Evolutionary conservation across 768 basidiomycete genomes (phyloP).

Genomic region (Panellus pusillus): DNA sequence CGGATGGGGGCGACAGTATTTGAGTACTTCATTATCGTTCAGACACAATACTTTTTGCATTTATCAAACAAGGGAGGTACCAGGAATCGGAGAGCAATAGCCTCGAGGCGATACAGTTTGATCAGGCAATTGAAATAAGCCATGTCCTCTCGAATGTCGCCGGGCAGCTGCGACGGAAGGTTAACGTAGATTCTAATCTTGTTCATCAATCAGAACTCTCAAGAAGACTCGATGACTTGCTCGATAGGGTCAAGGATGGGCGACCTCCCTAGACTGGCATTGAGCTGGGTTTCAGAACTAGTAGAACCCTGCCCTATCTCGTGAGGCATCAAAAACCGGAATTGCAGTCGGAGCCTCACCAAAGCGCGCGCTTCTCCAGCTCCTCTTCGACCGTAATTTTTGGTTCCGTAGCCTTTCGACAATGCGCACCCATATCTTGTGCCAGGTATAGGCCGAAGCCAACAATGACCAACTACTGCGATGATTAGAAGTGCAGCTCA

Average conservation of each 20-base stretch:
- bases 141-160: not conserved
- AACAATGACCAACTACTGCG: not conserved
- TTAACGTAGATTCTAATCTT: not conserved
- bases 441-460: not conserved
- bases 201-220: not conserved
- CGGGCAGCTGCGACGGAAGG: not conserved
- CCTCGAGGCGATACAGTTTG: not conserved
- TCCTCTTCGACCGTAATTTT: not conserved
- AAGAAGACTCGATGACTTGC: not conserved
- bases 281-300: not conserved
- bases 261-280: not conserved
- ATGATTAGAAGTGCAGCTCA: not conserved
- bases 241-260: not conserved
- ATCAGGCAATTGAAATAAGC: slow-evolving; percentile 2
- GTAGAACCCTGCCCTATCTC: not conserved
- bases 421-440: not conserved
- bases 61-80: not conserved
- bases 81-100: not conserved
- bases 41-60: not conserved
- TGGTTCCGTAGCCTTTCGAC: not conserved
- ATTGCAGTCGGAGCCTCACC: not conserved
- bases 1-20: not conserved
- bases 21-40: not conserved
- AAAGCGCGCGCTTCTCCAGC: not conserved
- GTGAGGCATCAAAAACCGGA: no score